Base-by-base conservation (phyloP, 1,139 yeast genomes). In the Hansenula anomala region DNA sequence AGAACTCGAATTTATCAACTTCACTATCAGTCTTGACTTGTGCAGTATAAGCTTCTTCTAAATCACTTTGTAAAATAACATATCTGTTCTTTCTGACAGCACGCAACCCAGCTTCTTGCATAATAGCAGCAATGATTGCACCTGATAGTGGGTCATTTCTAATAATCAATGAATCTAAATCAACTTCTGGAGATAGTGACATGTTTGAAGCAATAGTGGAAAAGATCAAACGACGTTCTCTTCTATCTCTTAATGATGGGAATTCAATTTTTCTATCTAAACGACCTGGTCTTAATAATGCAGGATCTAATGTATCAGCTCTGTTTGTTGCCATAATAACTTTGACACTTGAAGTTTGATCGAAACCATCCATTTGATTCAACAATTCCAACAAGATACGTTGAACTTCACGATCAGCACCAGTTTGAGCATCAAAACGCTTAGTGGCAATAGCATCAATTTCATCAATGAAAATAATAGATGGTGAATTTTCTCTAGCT, bases 321-420 rank as follows among this genome's bases (percentile, higher is more conserved):
- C 98, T 84, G 66, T 92, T 92, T 11, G 99, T 92, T 28, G 99
- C 98, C 99, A 92, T 92, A 48, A 92, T 92, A 33, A 92, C 98
- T 68, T 92, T 92, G 40, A 94, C 98, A 47, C 90, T 90, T 10
- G 96, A 81, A 3, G 86, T 71, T 68, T 94, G 98, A 61, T 94
- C 98, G 56, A 94, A 94, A 39, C 99, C 99, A 66, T 94, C 99
- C 97, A 94, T 92, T 68, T 94, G 99, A 57, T 95, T 94, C 59
- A 94, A 77, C 59, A 94, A 73, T 66, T 94, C 99, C 59, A 94
- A 81, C 63, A 94, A 72, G 53, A 92, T 94, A 72, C 99, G 88
- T 69, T 94, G 99, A 40, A 94, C 98, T 69, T 94, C 99, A 64
- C 98, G 80, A 67, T 94, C 99, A 30, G 98, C 97, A 60, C 98